phyloP scores from a whole-genome alignment of 2,329 filamentous ascomycete species.

The Penicillium concentricum region DNA sequence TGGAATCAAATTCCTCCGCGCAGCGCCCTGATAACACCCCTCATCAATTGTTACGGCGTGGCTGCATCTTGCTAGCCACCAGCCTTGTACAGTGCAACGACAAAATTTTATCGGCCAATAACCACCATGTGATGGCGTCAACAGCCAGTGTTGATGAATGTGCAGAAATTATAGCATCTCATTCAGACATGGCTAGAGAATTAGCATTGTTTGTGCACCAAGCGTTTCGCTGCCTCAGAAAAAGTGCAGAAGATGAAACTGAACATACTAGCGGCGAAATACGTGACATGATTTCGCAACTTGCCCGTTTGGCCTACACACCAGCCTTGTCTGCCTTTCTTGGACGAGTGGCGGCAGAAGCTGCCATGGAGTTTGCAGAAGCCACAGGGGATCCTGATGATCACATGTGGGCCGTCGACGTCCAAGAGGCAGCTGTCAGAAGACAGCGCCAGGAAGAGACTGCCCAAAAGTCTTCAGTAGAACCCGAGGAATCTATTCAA shows the following conservation, averaged over 20 bases:
- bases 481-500: conserved; percentile 15
- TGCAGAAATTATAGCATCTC: conserved; percentile 28
- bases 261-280: conserved; percentile 26
- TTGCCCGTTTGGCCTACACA: conserved; percentile 20
- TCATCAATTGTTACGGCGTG: conserved; percentile 32
- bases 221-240: conserved; percentile 35
- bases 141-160: conserved; percentile 30
- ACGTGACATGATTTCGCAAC: conserved; percentile 27
- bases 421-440: conserved; percentile 35
- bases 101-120: conserved; percentile 8
- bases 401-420: conserved; percentile 40
- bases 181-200: conserved; percentile 34
- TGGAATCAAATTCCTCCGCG: conserved; percentile 12
- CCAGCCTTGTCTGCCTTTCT: conserved; percentile 31
- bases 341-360: conserved; percentile 38
- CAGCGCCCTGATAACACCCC: conserved; percentile 12
- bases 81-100: conserved; percentile 31
- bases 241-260: conserved; percentile 22
- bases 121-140: conserved; percentile 14
- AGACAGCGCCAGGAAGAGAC: conserved; percentile 15
- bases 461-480: conserved; percentile 12
- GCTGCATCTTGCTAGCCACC: conserved; percentile 33
- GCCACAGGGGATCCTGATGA: conserved; percentile 37
- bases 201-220: conserved; percentile 36
- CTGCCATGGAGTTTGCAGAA: conserved; percentile 44